A percentile compares a stretch with the other conserved stretches of the same genome.
Evolutionary conservation across 2,329 filamentous ascomycete genomes (phyloP).

Genomic region (Phaeophleospora eucalypticola): DNA sequence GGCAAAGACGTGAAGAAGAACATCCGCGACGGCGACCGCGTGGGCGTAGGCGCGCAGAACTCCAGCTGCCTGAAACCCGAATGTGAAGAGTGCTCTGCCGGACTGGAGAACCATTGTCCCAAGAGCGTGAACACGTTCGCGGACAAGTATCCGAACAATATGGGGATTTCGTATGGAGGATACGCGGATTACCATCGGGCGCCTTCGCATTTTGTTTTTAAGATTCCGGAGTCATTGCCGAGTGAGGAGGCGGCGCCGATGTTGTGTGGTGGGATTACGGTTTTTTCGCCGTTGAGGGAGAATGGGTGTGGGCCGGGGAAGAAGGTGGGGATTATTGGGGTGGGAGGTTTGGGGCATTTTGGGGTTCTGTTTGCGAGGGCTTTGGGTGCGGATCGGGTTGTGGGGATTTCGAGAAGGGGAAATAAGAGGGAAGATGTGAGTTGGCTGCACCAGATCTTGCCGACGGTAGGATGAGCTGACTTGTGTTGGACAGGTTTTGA

Average conservation of each 20-base stretch:
- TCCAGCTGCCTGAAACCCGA: constrained; percentile 44
- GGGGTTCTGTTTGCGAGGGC: constrained; percentile 68
- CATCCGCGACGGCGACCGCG: constrained; percentile 36
- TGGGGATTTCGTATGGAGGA: constrained; percentile 57
- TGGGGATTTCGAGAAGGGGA: constrained; percentile 59
- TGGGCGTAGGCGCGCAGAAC: constrained; percentile 49
- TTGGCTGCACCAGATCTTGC: no score
- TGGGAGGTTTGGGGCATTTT: constrained; percentile 67
- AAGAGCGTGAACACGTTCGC: constrained; percentile 31
- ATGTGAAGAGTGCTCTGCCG: constrained; percentile 51
- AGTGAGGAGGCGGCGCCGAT: constrained; percentile 61
- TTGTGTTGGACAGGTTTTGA: no score
- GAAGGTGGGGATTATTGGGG: constrained; percentile 65
- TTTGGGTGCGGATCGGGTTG: constrained; percentile 62
- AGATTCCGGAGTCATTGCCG: constrained; percentile 50
- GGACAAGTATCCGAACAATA: constrained; percentile 28
- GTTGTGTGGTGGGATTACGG: constrained; percentile 73
- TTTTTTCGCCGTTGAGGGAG: constrained; percentile 64
- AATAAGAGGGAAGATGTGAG: constrained; percentile 56
- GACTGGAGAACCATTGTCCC: constrained; percentile 31
- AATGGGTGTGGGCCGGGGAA: constrained; percentile 67
- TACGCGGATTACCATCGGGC: constrained; percentile 53
- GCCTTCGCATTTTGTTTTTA: constrained; percentile 53
- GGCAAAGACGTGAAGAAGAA: constrained; percentile 29
- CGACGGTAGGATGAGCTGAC: no score